These are phyloP conservation scores for Nigrograna mackinnonii DNA, from an alignment of 2,329 filamentous ascomycete genomes.

Conservation along the genomic window DNA sequence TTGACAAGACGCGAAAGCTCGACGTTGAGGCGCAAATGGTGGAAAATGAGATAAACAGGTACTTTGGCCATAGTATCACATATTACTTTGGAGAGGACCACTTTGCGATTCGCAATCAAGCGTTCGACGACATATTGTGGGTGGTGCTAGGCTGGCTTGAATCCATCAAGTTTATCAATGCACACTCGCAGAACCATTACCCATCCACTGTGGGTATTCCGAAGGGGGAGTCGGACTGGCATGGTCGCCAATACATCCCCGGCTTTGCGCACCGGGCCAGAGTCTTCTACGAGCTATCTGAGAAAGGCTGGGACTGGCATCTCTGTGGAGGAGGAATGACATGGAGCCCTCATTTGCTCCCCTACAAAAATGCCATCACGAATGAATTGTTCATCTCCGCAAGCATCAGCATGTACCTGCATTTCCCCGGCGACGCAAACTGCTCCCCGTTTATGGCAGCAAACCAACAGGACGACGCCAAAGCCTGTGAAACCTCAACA, in stretches of 20 bases:
- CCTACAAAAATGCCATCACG: conserved; percentile 96
- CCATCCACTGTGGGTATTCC: conserved; percentile 24
- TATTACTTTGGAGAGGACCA: conserved; percentile 89
- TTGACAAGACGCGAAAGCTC: conserved; percentile 27
- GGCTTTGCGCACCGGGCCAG: conserved; percentile 82
- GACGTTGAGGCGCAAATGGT: conserved; percentile 52
- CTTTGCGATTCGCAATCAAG: conserved; percentile 73
- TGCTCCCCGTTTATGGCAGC: conserved; percentile 64
- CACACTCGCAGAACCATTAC: conserved; percentile 70
- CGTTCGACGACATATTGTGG: conserved; percentile 95
- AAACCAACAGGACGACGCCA: conserved; percentile 4
- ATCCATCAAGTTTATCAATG: conserved; percentile 72
- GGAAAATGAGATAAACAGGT: conserved; percentile 80
- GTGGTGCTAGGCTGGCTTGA: conserved; percentile 92
- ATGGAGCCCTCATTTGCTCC: conserved; percentile 75
- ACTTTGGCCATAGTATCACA: conserved; percentile 75
- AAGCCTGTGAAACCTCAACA: conserved; percentile 1
- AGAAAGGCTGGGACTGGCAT: conserved; percentile 77
- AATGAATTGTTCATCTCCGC: conserved; percentile 88
- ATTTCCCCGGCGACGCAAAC: conserved; percentile 81
- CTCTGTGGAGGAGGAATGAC: conserved; percentile 88
- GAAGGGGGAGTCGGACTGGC: conserved; percentile 56
- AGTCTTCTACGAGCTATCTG: conserved; percentile 82
- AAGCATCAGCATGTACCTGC: conserved; percentile 84
- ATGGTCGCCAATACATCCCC: conserved; percentile 74